Evolutionary conservation across 208 protist species (phyloP), one percentile per base, ranked within the genome.

Genomic region (Strigomonas culicis): DNA sequence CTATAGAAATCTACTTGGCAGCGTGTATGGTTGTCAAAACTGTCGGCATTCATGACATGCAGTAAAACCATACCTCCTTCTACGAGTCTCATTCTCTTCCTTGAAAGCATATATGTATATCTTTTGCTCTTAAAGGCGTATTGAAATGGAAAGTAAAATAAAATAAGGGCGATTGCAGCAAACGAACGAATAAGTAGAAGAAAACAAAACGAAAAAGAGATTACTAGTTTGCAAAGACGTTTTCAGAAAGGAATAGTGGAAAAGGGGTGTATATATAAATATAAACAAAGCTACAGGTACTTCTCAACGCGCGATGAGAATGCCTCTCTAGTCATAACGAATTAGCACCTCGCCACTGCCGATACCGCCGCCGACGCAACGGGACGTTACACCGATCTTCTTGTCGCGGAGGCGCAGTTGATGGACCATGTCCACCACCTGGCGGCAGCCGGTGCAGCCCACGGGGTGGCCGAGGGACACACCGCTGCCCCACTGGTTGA

Each of bases 341-440:
- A 74, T 58, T 28, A 98, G 56, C 11, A 99, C 84, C 56, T 98
- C 79, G 19, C 94, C 84, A 62, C 78, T 91, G 36, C 91, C 93
- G 64, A 94, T 97, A 43, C 98, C 98, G 56, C 97, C 97, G 43
- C 97, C 97, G 47, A 98, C 98, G 72, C 97, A 99, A 64, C 97
- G 94, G 21, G 87, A 58, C 52, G 96, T 98, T 15, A 93, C 66
- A 49, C 97, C 97, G 60, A 80, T 70, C 51, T 73, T 68, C 15
- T 60, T 71, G 46, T 72, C 62, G 30, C 80, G 68, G 24, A 75
- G 66, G 39, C 83, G 70, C 13, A 97, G 79, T 49, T 86, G 75
- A 68, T 92, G 66, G 34, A 83, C 56, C 63, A 98, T 88, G 53
- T 94, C 85, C 34, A 80, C 77, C 10, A 96, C 77, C 59, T 97